A percentile compares a stretch with the other conserved stretches of the same genome.
These are phyloP conservation scores for Geranium rotundifolium DNA, from an alignment of 345 rosid genomes.

Conservation along the genomic window DNA sequence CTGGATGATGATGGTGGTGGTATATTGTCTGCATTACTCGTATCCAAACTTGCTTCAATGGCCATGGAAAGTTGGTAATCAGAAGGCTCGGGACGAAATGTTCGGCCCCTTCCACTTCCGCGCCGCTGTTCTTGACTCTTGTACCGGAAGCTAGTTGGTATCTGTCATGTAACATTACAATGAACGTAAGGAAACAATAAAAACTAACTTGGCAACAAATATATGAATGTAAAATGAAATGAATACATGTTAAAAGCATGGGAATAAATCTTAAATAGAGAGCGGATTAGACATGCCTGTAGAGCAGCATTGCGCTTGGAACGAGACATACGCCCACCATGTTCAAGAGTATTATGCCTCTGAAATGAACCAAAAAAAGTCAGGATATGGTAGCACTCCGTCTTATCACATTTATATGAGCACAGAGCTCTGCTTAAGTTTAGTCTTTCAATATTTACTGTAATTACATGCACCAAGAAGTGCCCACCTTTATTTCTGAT, in stretches of 20 bases:
- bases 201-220: slow-evolving; percentile 2
- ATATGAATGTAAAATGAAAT: neutral
- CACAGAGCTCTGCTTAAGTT: neutral
- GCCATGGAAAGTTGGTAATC: slow-evolving; percentile 47
- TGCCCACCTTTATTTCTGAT: slow-evolving; percentile 74
- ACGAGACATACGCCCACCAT: slow-evolving; percentile 94
- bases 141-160: slow-evolving; percentile 89
- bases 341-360: slow-evolving; percentile 89
- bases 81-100: slow-evolving; percentile 59
- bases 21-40: slow-evolving; percentile 24
- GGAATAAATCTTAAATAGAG: too few species aligned
- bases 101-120: slow-evolving; percentile 74
- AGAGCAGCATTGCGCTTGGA: slow-evolving; percentile 86
- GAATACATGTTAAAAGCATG: neutral
- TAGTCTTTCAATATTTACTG: neutral
- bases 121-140: slow-evolving; percentile 55
- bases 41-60: slow-evolving; percentile 48
- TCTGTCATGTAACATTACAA: slow-evolving; percentile 23
- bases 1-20: slow-evolving; percentile 28
- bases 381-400: slow-evolving; percentile 1
- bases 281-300: slow-evolving; percentile 32
- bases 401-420: neutral
- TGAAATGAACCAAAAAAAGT: slow-evolving; percentile 19
- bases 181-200: slow-evolving; percentile 2
- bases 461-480: slow-evolving; percentile 4